Evolutionary conservation across 495 filamentous ascomycete species (phyloP), one percentile per base, ranked within the genome.

Genomic region (Friedmanniomyces endolithicus): DNA sequence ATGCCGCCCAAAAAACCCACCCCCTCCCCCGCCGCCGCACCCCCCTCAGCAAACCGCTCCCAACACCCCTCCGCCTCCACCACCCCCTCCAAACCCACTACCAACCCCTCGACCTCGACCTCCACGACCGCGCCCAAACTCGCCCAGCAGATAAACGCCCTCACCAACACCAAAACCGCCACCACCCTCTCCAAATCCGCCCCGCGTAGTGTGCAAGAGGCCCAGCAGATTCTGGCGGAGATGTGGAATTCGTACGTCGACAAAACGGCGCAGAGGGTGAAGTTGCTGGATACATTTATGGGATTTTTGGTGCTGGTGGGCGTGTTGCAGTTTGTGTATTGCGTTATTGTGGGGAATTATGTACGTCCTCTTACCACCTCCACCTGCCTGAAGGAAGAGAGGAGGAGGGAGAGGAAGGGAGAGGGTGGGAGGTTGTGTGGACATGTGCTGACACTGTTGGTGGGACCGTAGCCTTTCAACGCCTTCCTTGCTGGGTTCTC

Each of bases 401-500:
- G 17, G 4, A 11, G 4, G 44, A 23, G 16, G 17, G 7, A 39
- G n/a, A n/a, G n/a, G n/a, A n/a, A n/a, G n/a, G n/a, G n/a, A n/a
- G n/a, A n/a, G n/a, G n/a, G n/a, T n/a, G n/a, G n/a, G n/a, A n/a
- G n/a, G n/a, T n/a, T n/a, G n/a, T n/a, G 9, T 19, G 43, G 25
- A 24, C 23, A 25, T 20, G 37, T 1, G 20, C 37, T 46, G 40
- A 45, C 39, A n/a, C 6, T 35, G 17, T 24, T 6, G 37, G 8
- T 27, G 37, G 6, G 17, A 47, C 19, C 23, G 22, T 37, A 97
- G 89, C 92, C 92, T 8, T 98, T 98, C 79, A 98, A 98, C 70
- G 92, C 92, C 61, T 98, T 98, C 74, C 77, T 98, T 40, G 84
- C 88, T 29, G 94, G 94, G 43, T 98, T 98, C 75, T 82, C 78